Base-by-base conservation (phyloP, 208 protist genomes). In the Leishmania aethiopica region DNA sequence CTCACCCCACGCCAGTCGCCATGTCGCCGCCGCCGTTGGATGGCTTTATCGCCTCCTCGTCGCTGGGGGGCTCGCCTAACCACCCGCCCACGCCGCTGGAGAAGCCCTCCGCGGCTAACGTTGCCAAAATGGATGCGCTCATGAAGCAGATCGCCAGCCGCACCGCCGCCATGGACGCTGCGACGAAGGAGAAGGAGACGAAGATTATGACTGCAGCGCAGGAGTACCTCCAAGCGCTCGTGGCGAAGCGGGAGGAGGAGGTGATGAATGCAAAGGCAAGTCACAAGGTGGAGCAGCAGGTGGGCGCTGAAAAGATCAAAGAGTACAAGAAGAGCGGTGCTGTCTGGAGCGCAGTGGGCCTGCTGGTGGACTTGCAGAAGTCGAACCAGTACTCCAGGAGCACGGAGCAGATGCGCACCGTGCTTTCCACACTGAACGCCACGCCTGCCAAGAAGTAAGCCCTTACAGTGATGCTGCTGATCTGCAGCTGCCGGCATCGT, bases 351-450 rank as follows among this genome's bases (percentile, higher is more conserved):
- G 87, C 84, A 42, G 90, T 97, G n/a, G 89, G 88, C 11, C 86
- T 94, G 80, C 67, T 96, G 45, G 89, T 94, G 32, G 93, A 96
- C 74, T 84, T 97, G 35, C 86, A 89, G 78, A 96, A 93, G 83
- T 87, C 92, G 13, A 97, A 96, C 84, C 82, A 83, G 42, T 93
- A 93, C 82, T 96, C 91, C 37, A 97, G 95, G 80, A 89, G 84
- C 64, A 97, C 94, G 13, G 94, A 97, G 79, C 89, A 89, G 67
- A 97, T 97, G 94, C 89, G 94, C 51, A 84, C 78, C 37, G 89
- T 96, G 71, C 79, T 96, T 7, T 85, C 78, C 40, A 88, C 83
- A 11, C 84, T 96, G 60, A 87, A 83, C 75, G 78, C 75, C 8
- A 45, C 75, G 35, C 81, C 80, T 37, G 84, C 37, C 15, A 82